Evolutionary conservation across 2,329 filamentous ascomycete genomes (phyloP), one percentile per base, ranked within the genome.

Genomic region (Coleophoma crateriformis): DNA sequence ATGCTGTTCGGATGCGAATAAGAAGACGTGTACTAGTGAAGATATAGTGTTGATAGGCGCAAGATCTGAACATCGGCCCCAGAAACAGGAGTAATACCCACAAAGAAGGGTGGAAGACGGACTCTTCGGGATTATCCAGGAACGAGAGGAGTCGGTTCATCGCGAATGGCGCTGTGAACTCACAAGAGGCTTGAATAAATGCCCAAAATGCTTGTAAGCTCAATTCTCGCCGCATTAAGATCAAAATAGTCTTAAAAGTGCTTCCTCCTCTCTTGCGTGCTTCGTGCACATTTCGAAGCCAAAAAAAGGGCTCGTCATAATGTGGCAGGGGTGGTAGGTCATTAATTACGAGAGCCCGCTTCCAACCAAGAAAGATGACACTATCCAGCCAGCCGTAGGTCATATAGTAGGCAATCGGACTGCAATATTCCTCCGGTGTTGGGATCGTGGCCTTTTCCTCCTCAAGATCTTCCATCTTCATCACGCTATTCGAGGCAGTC

Each of bases 11-110:
- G 49, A 81, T 64, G 22, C 79, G 74, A 34, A 81, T 76, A 33
- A 80, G 64, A 40, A 81, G 63, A n/a, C 77, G 70, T 2, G 78
- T 81, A 7, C 76, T 77, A 2, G 68, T 76, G 56, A 81, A 82
- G 33, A 81, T 69, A 59, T 82, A 82, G 55, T 77, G 76, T 58
- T 82, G 77, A 53, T 74, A 78, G 48, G 69, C 62, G 40, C 80
- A 55, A 3, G 79, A 77, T 13, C 74, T 72, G 3, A 65, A 59
- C 38, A 73, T 55, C 1, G 76, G 77, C 0, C 78, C 78, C 35
- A 71, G 48, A 50, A 81, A 80, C 51, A 81, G 68, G 33, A 81
- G 67, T 2, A 73, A 53, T 8, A 82, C 64, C 78, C 78, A 82
- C 42, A 78, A 57, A 66, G 71, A 74, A 2, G 78, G 76, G 22